Base-by-base conservation (phyloP, 768 basidiomycete species). In the Lentinula lateritia region DNA sequence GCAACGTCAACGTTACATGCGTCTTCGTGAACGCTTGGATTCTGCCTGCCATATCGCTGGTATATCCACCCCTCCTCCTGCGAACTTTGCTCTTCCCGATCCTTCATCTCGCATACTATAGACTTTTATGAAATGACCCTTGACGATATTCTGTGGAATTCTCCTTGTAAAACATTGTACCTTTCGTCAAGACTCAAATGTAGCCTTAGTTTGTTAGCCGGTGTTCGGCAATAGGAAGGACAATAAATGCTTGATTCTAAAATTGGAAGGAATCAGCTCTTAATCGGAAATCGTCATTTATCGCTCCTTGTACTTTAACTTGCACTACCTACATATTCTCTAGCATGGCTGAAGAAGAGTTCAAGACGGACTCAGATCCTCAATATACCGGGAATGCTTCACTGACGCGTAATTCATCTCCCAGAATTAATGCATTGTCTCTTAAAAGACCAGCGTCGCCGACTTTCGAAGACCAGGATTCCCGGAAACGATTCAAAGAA, bases 361-460 rank as follows among this genome's bases (percentile, higher is more conserved):
- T 66, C 55, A 50, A 41, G 62, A 64, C 10, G 60, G 67, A 6
- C 58, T 73, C 23, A 43, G n/a, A 34, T 57, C 59, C 61, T 62
- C 59, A 64, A n/a, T 65, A 69, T 50, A 35, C 65, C 5, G 58
- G 48, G 41, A 18, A 53, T 50, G 58, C 64, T 50, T 64, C 64
- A 63, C 58, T 58, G 45, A 55, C 61, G 52, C 39, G 41, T 50
- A 59, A 9, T 36, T n/a, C 45, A 35, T 34, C 58, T 8, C 13
- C 38, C 18, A n/a, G 18, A 18, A 18, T 38, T 16, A 20, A 15
- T 45, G 10, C 58, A 36, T 42, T 63, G 48, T 64, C 67, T 35
- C 73, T 83, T 58, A 91, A 91, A 72, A 85, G 89, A 66, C 78
- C 80, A 57, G 85, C 83, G 16, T 87, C 88, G 23, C 73, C 81